Conservation (phyloP, 306 rosid genomes). For the Fragaria iinumae region DNA sequence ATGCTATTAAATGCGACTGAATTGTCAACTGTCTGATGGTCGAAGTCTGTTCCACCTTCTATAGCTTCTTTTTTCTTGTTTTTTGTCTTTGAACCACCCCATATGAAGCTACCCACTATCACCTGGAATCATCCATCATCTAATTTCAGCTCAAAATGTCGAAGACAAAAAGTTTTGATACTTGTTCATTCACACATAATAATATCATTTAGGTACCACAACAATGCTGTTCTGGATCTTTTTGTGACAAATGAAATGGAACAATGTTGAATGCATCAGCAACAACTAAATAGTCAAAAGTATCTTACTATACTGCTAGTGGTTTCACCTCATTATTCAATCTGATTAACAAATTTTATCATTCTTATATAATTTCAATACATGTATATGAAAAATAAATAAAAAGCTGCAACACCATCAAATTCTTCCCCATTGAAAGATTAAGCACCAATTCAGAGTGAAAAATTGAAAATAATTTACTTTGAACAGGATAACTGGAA, state of each 20-base stretch:
- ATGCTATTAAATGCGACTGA: constrained; percentile 43
- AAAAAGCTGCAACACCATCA: background rate
- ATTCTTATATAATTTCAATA: background rate
- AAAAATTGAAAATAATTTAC: background rate
- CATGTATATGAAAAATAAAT: background rate
- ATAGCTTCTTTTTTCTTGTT: constrained; percentile 54
- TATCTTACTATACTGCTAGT: background rate
- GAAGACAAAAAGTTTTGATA: background rate
- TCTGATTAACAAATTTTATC: background rate
- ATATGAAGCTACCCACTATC: constrained; percentile 84
- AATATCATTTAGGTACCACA: background rate
- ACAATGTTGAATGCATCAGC: background rate
- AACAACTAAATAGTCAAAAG: background rate
- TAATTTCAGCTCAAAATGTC: constrained; percentile 16
- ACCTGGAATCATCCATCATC: constrained; percentile 53
- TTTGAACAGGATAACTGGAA: constrained; percentile 6
- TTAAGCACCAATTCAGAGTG: background rate
- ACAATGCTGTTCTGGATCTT: background rate
- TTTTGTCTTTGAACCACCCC: constrained; percentile 76
- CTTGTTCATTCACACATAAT: background rate
- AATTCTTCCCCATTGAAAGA: background rate
- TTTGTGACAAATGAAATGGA: background rate
- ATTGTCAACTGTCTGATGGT: constrained; percentile 57
- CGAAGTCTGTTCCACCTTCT: constrained; percentile 52
- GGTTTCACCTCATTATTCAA: background rate